Evolutionary conservation across 306 rosid genomes (phyloP), one percentile per base, ranked within the genome.

Genomic region (Astragalus glycyphyllos): DNA sequence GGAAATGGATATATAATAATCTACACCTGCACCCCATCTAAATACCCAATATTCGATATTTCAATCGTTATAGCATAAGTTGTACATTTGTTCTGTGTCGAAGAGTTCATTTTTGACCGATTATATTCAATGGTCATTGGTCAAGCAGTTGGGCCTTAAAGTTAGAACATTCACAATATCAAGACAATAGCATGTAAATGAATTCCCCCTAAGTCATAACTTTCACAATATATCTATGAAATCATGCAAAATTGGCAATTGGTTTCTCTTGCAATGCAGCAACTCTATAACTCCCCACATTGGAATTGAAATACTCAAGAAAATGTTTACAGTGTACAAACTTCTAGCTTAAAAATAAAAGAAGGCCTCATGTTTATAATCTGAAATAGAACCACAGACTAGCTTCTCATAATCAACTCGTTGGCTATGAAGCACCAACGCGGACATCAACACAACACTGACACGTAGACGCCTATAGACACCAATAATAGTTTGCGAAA

Each of bases 121-220:
- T 15, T 17, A 11, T 14, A 11, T 45, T 55, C 11, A 58, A 57
- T 31, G 13, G 37, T 55, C 11, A 58, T 44, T 31, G 13, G 37
- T 14, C 26, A 14, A 51, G 41, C 29, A 67, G 35, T 16, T 32
- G 8, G 15, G 29, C 38, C 26, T 26, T n/a, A n/a, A n/a, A n/a
- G n/a, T n/a, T n/a, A 46, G 51, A 75, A 56, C 20, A 23, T 63
- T 34, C n/a, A 20, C 11, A 8, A 55, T 8, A 15, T 55, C 47
- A 63, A 69, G 59, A 40, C 2, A 58, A 58, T 14, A 8, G 32
- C 16, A 71, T 57, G 35, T 58, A 46, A 48, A 13, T 57, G 42
- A 23, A 45, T 2, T 6, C 49, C 49, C 42, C 6, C 1, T 8
- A 4, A 35, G 0, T 35, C 5, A 50, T 54, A 54, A 23, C 35